phyloP scores from a whole-genome alignment of 805 yeast species.

The Lipomyces japonicus region DNA sequence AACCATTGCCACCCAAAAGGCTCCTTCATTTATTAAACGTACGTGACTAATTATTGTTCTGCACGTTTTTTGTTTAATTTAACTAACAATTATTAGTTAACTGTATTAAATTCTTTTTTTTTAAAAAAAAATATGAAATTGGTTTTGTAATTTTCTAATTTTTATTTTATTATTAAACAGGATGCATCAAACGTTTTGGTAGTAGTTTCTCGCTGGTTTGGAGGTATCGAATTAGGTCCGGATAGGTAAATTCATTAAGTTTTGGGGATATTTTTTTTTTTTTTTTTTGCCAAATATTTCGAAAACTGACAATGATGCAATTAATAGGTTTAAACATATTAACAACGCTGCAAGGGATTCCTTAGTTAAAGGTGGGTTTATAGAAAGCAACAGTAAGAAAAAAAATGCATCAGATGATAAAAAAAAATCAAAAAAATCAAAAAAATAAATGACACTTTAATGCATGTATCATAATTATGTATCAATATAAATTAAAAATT shows the following conservation, averaged over 20 bases:
- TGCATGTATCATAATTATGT: not conserved
- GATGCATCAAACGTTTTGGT: slow-evolving; percentile 82
- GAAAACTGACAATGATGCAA: not conserved
- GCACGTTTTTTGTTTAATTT: slow-evolving; percentile 3
- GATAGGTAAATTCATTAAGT: slow-evolving; percentile 43
- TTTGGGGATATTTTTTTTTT: not conserved
- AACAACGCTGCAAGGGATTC: slow-evolving; percentile 87
- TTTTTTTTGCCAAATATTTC: not conserved
- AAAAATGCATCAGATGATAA: no score
- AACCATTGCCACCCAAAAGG: slow-evolving; percentile 2
- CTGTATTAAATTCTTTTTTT: no score
- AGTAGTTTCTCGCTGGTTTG: slow-evolving; percentile 87
- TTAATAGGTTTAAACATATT: slow-evolving; percentile 78
- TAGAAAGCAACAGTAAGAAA: slow-evolving; percentile 29
- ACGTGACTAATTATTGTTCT: slow-evolving; percentile 4
- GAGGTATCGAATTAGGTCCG: slow-evolving; percentile 88
- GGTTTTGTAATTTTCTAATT: not conserved
- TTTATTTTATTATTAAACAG: slow-evolving; percentile 31
- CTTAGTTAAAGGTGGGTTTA: slow-evolving; percentile 56
- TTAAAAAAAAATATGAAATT: no score
- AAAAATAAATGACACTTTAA: not conserved
- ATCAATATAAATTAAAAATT: not conserved
- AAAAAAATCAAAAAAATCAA: slow-evolving; percentile 28
- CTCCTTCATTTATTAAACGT: slow-evolving; percentile 30
- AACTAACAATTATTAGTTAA: not conserved